A percentile compares a stretch with the other conserved stretches of the same genome.
Evolutionary conservation across 2,329 filamentous ascomycete species (phyloP).

Genomic region (Penicillium sp.): DNA sequence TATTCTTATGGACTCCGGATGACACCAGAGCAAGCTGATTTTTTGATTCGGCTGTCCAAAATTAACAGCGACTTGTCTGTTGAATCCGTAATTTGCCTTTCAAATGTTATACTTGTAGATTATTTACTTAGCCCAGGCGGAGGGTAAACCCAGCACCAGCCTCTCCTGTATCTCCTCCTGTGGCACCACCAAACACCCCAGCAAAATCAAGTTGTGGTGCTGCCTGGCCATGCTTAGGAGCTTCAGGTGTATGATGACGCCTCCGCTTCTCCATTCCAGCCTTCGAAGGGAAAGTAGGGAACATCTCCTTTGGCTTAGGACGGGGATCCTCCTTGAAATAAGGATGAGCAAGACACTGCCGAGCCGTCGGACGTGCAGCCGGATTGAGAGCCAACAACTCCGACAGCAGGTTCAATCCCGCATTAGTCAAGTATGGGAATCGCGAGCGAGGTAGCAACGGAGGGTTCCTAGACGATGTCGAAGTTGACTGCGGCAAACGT

Average conservation of each 20-base stretch:
- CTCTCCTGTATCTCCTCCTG: constrained; percentile 64
- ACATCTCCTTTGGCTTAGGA: constrained; percentile 87
- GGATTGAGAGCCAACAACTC: constrained; percentile 75
- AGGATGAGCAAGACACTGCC: constrained; percentile 71
- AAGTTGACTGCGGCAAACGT: constrained; percentile 63
- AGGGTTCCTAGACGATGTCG: constrained; percentile 29
- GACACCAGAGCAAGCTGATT: neutral
- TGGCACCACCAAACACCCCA: constrained; percentile 67
- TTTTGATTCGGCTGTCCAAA: neutral
- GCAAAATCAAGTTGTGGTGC: constrained; percentile 65
- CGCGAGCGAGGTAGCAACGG: constrained; percentile 65
- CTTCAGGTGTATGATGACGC: constrained; percentile 72
- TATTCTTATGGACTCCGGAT: neutral
- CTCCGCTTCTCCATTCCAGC: constrained; percentile 84
- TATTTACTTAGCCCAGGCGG: constrained; percentile 53
- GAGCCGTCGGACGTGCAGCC: constrained; percentile 65
- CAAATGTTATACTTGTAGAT: neutral
- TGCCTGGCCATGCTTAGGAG: constrained; percentile 74
- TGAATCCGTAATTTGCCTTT: neutral
- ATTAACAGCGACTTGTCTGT: neutral
- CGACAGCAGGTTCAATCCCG: constrained; percentile 69
- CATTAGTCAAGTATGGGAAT: constrained; percentile 77
- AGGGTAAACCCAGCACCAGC: constrained; percentile 58
- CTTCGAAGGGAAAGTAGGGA: constrained; percentile 95
- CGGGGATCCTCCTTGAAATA: constrained; percentile 90